Evolutionary conservation across 1,284 basidiomycete species (phyloP), one percentile per base, ranked within the genome.

Genomic region (Pyrrhoderma lamaoense): DNA sequence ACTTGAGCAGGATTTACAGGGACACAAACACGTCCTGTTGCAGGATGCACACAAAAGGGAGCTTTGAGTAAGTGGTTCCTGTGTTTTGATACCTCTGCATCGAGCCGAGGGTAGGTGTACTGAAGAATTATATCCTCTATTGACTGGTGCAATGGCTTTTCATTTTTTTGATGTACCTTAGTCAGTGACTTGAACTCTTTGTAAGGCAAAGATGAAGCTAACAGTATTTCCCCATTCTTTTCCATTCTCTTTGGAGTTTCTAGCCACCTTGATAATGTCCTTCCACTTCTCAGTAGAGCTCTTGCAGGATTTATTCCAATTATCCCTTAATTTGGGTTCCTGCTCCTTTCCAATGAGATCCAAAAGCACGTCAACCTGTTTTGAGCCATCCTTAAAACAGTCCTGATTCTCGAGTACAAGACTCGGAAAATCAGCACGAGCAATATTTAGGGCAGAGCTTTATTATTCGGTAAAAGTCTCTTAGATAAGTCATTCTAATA

Each of bases 61-160:
- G 92, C 86, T 68, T 99, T 99, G 56, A 99, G 81, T 72, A 99
- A 77, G 70, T 99, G 96, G 70, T 99, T 99, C 52, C 93, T 79
- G 62, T 95, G 92, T 64, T 98, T 96, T 1, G 93, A 94, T 13
- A 99, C 95, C 66, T 99, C 95, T 4, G 91, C 86, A 66, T 99
- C 95, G 56, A 99, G 80, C 14, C 95, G 84, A 2, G 96, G 95
- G 65, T 99, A 99, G 0, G 91, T 95, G 67, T 97, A 98, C 64
- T 94, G 89, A 11, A 99, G 72, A 52, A 96, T 75, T 52, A 98
- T 80, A 59, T 98, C 95, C 63, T 96, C 85, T 64, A 89, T 67
- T 1, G 81, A 52, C 72, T 79, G 49, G 22, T 27, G 42, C 13
- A 38, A 34, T 42, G 44, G 23, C 47, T 22, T 51, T n/a, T n/a